Evolutionary conservation across 352 stramenopile species (phyloP).

Genomic region (Globisporangium sylvaticum): DNA sequence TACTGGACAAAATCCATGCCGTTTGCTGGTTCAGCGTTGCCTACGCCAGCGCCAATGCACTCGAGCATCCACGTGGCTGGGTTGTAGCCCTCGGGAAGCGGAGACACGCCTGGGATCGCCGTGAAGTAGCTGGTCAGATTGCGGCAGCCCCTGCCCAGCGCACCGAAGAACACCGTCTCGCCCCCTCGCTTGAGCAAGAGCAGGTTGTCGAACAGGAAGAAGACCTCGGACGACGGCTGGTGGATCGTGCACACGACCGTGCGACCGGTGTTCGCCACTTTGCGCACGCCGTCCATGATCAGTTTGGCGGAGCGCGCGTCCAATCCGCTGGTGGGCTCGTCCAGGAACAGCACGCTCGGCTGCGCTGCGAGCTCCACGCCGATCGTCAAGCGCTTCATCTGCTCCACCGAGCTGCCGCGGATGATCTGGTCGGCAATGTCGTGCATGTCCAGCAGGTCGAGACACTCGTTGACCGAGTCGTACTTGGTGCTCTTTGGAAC

Average conservation of each 20-base stretch:
- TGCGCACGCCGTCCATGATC: constrained; percentile 87
- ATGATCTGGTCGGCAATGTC: constrained; percentile 60
- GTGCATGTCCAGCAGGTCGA: constrained; percentile 61
- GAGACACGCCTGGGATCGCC: not conserved
- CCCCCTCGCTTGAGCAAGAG: constrained; percentile 56
- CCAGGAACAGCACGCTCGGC: constrained; percentile 84
- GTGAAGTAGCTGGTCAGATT: not conserved
- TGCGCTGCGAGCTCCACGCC: constrained; percentile 90
- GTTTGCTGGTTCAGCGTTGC: not conserved
- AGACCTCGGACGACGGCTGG: constrained; percentile 88
- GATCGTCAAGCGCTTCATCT: constrained; percentile 74
- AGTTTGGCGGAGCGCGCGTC: constrained; percentile 85
- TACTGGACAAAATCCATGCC: not conserved
- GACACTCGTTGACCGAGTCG: constrained; percentile 49
- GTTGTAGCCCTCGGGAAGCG: constrained; percentile 33
- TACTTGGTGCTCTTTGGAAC: constrained; percentile 10
- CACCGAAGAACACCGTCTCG: constrained; percentile 28
- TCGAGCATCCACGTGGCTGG: constrained; percentile 20
- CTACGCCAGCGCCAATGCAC: constrained; percentile 25
- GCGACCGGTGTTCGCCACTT: constrained; percentile 70
- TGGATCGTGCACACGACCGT: constrained; percentile 92
- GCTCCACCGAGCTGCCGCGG: constrained; percentile 50
- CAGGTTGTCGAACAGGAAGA: constrained; percentile 86
- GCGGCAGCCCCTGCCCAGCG: not conserved
- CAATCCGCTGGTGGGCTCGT: constrained; percentile 89